Evolutionary conservation across 106 monocot genomes (phyloP).

Genomic region (Dendrobium chrysotoxum): DNA sequence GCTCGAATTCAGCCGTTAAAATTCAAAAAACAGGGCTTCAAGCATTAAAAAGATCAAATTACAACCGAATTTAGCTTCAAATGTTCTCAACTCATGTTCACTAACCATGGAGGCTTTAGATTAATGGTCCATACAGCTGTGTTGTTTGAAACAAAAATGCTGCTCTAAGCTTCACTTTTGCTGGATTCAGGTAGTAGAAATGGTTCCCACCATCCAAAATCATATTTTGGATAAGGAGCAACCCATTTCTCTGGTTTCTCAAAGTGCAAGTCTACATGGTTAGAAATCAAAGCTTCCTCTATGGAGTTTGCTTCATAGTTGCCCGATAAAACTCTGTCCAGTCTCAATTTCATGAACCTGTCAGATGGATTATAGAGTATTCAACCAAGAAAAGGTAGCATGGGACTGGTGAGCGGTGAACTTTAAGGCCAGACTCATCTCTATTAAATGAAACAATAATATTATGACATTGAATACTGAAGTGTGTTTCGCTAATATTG

Average conservation of each 20-base stretch:
- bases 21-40: too few relatives aligned
- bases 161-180: slow-evolving; percentile 22
- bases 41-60: too few relatives aligned
- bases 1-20: too few relatives aligned
- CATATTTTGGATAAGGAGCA: slow-evolving; percentile 93
- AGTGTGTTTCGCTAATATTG: too few relatives aligned
- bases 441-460: too few relatives aligned
- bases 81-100: neutral
- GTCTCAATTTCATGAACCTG: slow-evolving; percentile 97
- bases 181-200: slow-evolving; percentile 54
- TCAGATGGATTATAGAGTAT: slow-evolving; percentile 9
- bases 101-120: neutral
- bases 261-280: slow-evolving; percentile 61
- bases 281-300: slow-evolving; percentile 66
- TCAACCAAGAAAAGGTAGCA: too few relatives aligned
- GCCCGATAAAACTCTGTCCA: slow-evolving; percentile 77
- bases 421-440: too few relatives aligned
- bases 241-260: slow-evolving; percentile 81
- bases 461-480: too few relatives aligned
- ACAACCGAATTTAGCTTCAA: neutral
- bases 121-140: neutral
- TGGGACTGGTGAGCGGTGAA: too few relatives aligned
- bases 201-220: slow-evolving; percentile 89
- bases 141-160: neutral
- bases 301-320: slow-evolving; percentile 58